Percentiles rank a stretch among this genome's conserved stretches.
Conservation (phyloP, 176 grass and related monocot genomes). For the Poa pratensis region DNA sequence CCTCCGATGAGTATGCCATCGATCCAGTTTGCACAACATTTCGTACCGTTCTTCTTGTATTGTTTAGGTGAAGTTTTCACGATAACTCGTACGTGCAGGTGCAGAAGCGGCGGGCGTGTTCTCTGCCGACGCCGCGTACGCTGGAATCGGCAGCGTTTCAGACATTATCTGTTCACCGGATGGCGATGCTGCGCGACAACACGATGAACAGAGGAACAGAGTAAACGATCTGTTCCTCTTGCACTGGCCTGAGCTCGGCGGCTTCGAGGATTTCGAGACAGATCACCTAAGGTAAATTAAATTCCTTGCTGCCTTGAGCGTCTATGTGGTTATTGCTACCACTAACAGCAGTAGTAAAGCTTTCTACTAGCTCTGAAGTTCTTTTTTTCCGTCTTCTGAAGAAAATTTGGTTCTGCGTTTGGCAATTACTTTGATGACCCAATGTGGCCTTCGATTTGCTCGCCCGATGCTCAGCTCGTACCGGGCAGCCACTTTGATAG, state of each 20-base stretch:
- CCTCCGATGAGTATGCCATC: conserved; percentile 12
- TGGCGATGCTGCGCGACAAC: no score
- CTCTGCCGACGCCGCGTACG: conserved; percentile 22
- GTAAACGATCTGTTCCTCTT: conserved; percentile 34
- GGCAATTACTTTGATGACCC: conserved; percentile 47
- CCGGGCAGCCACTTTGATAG: conserved; percentile 23
- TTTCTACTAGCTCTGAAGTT: neutral
- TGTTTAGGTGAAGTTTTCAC: neutral
- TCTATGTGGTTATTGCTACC: no score
- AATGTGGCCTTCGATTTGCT: conserved; percentile 50
- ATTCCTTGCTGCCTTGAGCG: neutral
- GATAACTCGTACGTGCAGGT: neutral
- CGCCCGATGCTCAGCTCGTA: conserved; percentile 35
- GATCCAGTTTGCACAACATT: neutral
- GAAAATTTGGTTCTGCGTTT: conserved; percentile 42
- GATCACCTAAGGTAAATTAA: conserved; percentile 43
- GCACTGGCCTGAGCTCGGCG: conserved; percentile 49
- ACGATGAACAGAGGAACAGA: conserved; percentile 32
- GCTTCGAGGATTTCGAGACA: conserved; percentile 51
- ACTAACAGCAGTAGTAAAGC: no score
- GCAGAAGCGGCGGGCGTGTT: neutral
- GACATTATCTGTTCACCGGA: neutral
- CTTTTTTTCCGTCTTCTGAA: conserved; percentile 43
- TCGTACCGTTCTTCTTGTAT: neutral
- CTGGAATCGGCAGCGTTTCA: neutral